Conservation (phyloP, 1,139 yeast genomes). For the Sporopachydermia cereana region DNA sequence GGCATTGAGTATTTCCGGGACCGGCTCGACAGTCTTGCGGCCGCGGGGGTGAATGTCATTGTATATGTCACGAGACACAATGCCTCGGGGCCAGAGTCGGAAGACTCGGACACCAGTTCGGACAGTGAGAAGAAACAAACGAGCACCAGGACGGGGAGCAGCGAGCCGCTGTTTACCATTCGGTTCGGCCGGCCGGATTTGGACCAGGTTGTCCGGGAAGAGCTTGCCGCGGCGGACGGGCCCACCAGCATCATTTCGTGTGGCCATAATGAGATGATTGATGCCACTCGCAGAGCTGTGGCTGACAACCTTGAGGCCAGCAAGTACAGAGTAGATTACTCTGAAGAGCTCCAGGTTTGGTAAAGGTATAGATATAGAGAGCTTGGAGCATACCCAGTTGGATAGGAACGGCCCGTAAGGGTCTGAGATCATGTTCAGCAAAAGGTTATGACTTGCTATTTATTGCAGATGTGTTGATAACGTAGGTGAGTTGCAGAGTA, state of each 20-base stretch:
- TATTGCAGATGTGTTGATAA: no score
- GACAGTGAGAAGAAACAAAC: not conserved
- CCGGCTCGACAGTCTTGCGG: slow-evolving; percentile 21
- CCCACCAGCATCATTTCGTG: slow-evolving; percentile 28
- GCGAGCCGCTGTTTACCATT: slow-evolving; percentile 19
- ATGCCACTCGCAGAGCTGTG: slow-evolving; percentile 26
- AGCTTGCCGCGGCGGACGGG: slow-evolving; percentile 24
- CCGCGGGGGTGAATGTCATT: slow-evolving; percentile 19
- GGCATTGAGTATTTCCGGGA: not conserved
- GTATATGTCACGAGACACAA: slow-evolving; percentile 25
- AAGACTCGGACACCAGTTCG: not conserved
- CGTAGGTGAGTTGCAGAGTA: no score
- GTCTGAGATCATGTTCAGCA: no score
- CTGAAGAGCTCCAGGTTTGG: slow-evolving; percentile 2
- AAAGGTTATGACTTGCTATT: no score
- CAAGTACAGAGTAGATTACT: not conserved
- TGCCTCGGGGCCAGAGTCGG: slow-evolving; percentile 14
- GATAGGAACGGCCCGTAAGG: no score
- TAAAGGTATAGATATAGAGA: not conserved
- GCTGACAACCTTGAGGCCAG: slow-evolving; percentile 10
- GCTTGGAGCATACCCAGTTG: no score
- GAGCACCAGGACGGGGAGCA: not conserved
- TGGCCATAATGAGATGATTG: slow-evolving; percentile 33
- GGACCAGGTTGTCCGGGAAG: slow-evolving; percentile 24
- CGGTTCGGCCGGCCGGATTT: slow-evolving; percentile 35